Evolutionary conservation across 2,329 filamentous ascomycete species (phyloP).

Genomic region (Alternaria rosae): DNA sequence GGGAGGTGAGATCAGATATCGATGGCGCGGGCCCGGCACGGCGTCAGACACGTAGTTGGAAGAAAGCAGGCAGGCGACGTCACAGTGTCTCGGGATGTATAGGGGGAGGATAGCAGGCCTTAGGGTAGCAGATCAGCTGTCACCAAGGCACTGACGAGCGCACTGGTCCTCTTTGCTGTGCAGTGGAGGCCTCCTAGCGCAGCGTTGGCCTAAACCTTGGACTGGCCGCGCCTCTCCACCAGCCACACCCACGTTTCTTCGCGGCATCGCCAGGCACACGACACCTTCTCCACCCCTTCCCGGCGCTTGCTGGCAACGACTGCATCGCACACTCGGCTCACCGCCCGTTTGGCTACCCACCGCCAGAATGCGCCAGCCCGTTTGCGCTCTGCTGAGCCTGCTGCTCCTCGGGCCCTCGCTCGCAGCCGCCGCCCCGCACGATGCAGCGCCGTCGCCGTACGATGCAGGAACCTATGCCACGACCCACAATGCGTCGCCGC

Average conservation of each 20-base stretch:
- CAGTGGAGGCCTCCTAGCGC: constrained; percentile 14
- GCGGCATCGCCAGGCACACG: constrained; percentile 11
- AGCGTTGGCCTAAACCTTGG: constrained; percentile 2
- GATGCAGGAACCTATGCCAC: constrained; percentile 15
- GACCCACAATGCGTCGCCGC: constrained; percentile 26
- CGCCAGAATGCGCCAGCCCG: constrained; percentile 40
- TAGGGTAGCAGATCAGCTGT: constrained; percentile 6
- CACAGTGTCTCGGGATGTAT: constrained; percentile 4
- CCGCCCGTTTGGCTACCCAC: not conserved
- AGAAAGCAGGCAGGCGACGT: constrained; percentile 3
- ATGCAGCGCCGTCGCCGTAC: constrained; percentile 22
- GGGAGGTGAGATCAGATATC: constrained; percentile 15
- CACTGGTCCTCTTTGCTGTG: constrained; percentile 18
- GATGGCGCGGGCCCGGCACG: constrained; percentile 2
- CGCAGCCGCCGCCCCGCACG: constrained; percentile 43
- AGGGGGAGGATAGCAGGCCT: constrained; percentile 8
- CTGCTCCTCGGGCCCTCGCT: constrained; percentile 42
- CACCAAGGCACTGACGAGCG: constrained; percentile 12
- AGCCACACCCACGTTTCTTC: constrained; percentile 21
- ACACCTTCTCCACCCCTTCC: not conserved
- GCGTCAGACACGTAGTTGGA: constrained; percentile 2
- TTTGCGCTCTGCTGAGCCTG: constrained; percentile 37
- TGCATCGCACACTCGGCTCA: not conserved
- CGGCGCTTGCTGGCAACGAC: constrained; percentile 4
- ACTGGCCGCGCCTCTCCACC: constrained; percentile 1